A percentile compares a stretch with the other conserved stretches of the same genome.
phyloP scores from a whole-genome alignment of 805 yeast genomes.

The Kuraishia floccosa region DNA sequence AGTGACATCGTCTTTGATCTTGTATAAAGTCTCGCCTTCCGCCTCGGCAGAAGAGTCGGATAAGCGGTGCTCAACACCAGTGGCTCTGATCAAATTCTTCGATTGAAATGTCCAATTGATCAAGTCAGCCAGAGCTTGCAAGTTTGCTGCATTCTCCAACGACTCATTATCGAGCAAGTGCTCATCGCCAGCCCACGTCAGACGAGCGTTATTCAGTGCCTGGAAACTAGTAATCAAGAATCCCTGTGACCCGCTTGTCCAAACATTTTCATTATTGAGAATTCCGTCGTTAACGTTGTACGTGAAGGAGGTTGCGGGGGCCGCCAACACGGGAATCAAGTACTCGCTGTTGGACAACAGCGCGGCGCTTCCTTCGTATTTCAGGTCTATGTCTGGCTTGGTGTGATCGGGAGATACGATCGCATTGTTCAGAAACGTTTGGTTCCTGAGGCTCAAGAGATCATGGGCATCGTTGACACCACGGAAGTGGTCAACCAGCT shows the following conservation, averaged over 20 bases:
- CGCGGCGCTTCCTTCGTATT: conserved; percentile 50
- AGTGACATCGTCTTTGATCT: conserved; percentile 60
- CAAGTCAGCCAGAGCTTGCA: conserved; percentile 14
- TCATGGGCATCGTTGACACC: conserved; percentile 12
- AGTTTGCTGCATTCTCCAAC: conserved; percentile 12
- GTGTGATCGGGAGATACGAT: conserved; percentile 8
- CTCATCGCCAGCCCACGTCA: conserved; percentile 66
- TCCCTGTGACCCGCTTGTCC: conserved; percentile 80
- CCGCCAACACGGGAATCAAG: conserved; percentile 58
- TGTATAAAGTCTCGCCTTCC: conserved; percentile 39
- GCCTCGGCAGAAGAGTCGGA: conserved; percentile 30
- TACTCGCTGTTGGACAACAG: conserved; percentile 57
- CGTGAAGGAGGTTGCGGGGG: conserved; percentile 56
- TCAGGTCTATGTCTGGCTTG: conserved; percentile 3
- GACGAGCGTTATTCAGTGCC: conserved; percentile 67
- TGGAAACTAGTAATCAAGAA: conserved; percentile 70
- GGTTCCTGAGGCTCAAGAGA: conserved; percentile 9
- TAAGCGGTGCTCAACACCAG: conserved; percentile 44
- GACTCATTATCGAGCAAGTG: conserved; percentile 32
- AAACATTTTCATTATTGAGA: conserved; percentile 29
- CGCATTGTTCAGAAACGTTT: conserved; percentile 17
- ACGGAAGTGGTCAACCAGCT: conserved; percentile 55
- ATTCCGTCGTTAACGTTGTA: conserved; percentile 30
- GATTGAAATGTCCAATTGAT: conserved; percentile 70
- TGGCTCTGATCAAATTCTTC: conserved; percentile 48